These are phyloP conservation scores for Pistacia vera DNA, from an alignment of 345 rosid genomes.

Conservation along the genomic window DNA sequence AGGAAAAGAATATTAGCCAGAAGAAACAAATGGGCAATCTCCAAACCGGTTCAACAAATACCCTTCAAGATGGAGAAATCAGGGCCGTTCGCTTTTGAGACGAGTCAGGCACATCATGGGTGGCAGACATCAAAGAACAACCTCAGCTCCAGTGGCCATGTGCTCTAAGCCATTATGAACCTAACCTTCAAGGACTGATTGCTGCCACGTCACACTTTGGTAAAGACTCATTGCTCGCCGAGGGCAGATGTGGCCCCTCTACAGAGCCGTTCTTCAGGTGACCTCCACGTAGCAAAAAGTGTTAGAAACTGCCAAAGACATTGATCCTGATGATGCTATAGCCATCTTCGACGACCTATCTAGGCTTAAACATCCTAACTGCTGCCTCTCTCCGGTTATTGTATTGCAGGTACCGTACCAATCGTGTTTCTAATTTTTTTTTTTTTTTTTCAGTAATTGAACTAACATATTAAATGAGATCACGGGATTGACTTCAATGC, in stretches of 20 bases:
- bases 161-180: conserved; percentile 81
- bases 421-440: not conserved
- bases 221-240: conserved; percentile 73
- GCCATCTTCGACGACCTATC: conserved; percentile 62
- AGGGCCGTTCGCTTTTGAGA: conserved; percentile 90
- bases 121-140: conserved; percentile 85
- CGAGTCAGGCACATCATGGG: conserved; percentile 90
- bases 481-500: conserved; percentile 41
- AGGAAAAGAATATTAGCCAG: conserved; percentile 33
- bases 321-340: conserved; percentile 52
- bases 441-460: conserved; percentile 15
- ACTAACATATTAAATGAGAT: conserved; percentile 28
- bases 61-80: conserved; percentile 79
- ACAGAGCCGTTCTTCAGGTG: conserved; percentile 83
- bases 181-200: conserved; percentile 90
- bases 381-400: conserved; percentile 82
- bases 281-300: conserved; percentile 92
- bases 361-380: conserved; percentile 85
- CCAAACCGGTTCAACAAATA: conserved; percentile 58
- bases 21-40: conserved; percentile 86
- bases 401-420: conserved; percentile 77
- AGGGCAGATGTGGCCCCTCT: conserved; percentile 81
- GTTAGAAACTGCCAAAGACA: conserved; percentile 66
- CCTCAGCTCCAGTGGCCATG: conserved; percentile 79
- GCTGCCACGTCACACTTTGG: conserved; percentile 96